Conservation (phyloP, 192 early-diverging fungal genomes). For the Phycomyces blakesleeanus region DNA sequence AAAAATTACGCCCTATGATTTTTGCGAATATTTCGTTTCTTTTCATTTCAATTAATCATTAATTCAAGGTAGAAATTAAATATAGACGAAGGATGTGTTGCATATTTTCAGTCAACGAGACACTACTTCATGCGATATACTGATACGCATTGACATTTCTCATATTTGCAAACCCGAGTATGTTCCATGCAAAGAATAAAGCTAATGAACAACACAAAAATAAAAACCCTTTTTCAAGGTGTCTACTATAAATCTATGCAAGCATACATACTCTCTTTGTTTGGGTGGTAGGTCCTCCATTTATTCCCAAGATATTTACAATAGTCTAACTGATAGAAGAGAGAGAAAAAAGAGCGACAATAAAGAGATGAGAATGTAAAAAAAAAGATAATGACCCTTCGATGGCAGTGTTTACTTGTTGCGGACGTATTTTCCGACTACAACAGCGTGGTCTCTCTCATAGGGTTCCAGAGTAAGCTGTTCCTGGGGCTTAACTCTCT, state of each 20-base stretch:
- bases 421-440: slow-evolving; percentile 82
- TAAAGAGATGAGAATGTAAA: slow-evolving; percentile 4
- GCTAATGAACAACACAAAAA: too few species aligned
- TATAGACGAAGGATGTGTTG: too few species aligned
- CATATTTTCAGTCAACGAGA: too few species aligned
- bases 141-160: too few species aligned
- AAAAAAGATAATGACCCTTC: background rate
- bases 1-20: too few species aligned
- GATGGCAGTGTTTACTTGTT: slow-evolving; percentile 41
- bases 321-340: background rate
- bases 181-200: too few species aligned
- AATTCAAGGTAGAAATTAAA: too few species aligned
- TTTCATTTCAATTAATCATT: too few species aligned
- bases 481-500: slow-evolving; percentile 89
- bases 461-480: slow-evolving; percentile 97
- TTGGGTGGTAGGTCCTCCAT: background rate
- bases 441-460: slow-evolving; percentile 98
- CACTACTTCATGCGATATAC: too few species aligned
- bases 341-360: slow-evolving; percentile 7
- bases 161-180: too few species aligned
- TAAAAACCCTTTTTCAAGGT: too few species aligned
- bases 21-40: too few species aligned
- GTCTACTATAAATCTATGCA: background rate
- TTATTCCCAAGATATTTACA: slow-evolving; percentile 7
- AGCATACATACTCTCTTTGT: background rate